Evolutionary conservation across 2,329 filamentous ascomycete species (phyloP), one percentile per base, ranked within the genome.

Genomic region (Trichoderma harzianum): DNA sequence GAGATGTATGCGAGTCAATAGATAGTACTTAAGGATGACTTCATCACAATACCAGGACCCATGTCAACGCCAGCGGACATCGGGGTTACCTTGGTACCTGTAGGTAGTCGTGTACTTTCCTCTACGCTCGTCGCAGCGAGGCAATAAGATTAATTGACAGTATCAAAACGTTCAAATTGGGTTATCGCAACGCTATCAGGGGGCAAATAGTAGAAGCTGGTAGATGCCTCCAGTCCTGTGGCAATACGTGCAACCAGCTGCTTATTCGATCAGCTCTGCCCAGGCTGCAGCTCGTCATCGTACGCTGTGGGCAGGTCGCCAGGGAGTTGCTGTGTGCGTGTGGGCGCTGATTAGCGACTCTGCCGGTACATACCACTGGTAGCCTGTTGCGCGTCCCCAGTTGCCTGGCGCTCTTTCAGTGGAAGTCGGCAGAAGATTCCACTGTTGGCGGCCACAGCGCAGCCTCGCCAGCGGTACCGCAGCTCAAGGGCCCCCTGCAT

Each of bases 371-470:
- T 18, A 18, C 34, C 16, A 58, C 28, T 12, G 30, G 43, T 24
- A 36, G 66, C 39, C 57, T 65, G 71, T 73, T 74, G 73, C 73
- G 73, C 72, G 73, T 73, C 73, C 43, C 57, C 36, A 55, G 72
- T 67, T 74, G 73, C 73, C 73, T 74, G 73, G 74, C 72, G 58
- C 60, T 61, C n/a, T 68, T 21, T 62, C 36, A 66, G 74, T 79
- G 74, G 78, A 80, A 80, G 74, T 67, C 72, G 73, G 75, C 74
- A 78, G 78, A 80, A 80, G 75, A 74, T 80, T 80, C 78, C 75
- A 78, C 72, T 75, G 73, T 43, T 63, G 53, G 53, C 55, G 28
- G 57, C 57, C 57, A 60, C 28, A 34, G 57, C 43, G 47, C 39
- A 69, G 63, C 71, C 68, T 72, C 43, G 61, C 69, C 64, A 36